Evolutionary conservation across 2,329 filamentous ascomycete species (phyloP).

Genomic region (Ustulina deusta): DNA sequence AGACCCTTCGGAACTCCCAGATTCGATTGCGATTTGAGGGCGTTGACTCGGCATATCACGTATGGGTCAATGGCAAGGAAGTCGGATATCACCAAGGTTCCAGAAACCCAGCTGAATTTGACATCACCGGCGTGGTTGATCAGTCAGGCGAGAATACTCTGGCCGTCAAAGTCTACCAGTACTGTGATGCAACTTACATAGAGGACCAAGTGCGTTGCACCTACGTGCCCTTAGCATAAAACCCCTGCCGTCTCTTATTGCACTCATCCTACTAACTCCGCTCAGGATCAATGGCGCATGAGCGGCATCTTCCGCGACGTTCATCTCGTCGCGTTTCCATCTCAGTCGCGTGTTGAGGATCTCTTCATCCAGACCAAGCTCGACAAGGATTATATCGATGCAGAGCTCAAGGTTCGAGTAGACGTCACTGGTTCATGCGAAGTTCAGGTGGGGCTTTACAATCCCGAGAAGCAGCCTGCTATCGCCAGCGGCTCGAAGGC

Average conservation of each 20-base stretch:
- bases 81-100: slow-evolving; percentile 73
- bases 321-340: slow-evolving; percentile 67
- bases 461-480: slow-evolving; percentile 63
- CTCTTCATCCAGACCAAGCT: slow-evolving; percentile 66
- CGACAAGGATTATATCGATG: slow-evolving; percentile 64
- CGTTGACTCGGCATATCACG: slow-evolving; percentile 71
- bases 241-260: not conserved
- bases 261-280: slow-evolving; percentile 7
- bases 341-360: slow-evolving; percentile 65
- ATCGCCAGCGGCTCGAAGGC: slow-evolving; percentile 67
- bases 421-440: slow-evolving; percentile 36
- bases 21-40: slow-evolving; percentile 71
- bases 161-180: slow-evolving; percentile 70
- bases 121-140: slow-evolving; percentile 63
- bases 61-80: slow-evolving; percentile 70
- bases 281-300: slow-evolving; percentile 70
- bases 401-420: slow-evolving; percentile 60
- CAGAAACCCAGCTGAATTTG: slow-evolving; percentile 72
- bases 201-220: slow-evolving; percentile 61
- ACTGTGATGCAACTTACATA: slow-evolving; percentile 70
- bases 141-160: slow-evolving; percentile 60
- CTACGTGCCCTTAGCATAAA: not conserved
- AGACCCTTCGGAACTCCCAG: slow-evolving; percentile 55
- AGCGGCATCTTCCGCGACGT: slow-evolving; percentile 67
- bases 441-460: slow-evolving; percentile 35